A percentile compares a stretch with the other conserved stretches of the same genome.
Evolutionary conservation across 116 monocot species (phyloP).

Genomic region (Cymodocea nodosa): DNA sequence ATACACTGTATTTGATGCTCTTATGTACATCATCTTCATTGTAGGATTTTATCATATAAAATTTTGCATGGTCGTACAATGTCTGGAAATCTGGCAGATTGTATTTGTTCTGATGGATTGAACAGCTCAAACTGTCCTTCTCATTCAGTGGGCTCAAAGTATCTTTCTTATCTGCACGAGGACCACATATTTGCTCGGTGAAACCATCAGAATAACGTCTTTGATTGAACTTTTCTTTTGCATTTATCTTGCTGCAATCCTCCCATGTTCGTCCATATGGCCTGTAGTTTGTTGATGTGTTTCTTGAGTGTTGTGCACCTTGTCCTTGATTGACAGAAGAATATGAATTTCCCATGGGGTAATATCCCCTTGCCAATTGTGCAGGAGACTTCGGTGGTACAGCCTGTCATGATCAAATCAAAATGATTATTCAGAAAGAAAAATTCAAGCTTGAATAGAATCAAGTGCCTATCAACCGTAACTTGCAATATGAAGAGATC

Average conservation of each 20-base stretch:
- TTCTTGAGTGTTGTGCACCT: conserved; percentile 2
- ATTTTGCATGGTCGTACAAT: conserved; percentile 49
- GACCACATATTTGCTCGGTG: conserved; percentile 31
- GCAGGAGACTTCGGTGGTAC: not conserved
- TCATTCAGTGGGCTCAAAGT: not conserved
- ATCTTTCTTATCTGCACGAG: conserved; percentile 25
- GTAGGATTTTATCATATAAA: conserved; percentile 73
- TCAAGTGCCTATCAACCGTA: no score
- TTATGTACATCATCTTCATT: conserved; percentile 90
- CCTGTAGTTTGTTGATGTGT: conserved; percentile 7
- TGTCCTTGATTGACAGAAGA: conserved; percentile 14
- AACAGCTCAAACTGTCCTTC: conserved; percentile 7
- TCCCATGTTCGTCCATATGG: not conserved
- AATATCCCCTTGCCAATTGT: conserved; percentile 5
- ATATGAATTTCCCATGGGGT: conserved; percentile 1
- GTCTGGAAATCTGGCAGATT: conserved; percentile 41
- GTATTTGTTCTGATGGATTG: conserved; percentile 19
- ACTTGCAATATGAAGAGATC: no score
- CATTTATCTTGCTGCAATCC: not conserved
- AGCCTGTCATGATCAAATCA: not conserved
- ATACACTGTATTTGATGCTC: conserved; percentile 75
- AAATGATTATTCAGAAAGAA: not conserved
- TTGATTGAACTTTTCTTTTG: conserved; percentile 13
- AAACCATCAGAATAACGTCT: conserved; percentile 8
- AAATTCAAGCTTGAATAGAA: not conserved